phyloP scores from a whole-genome alignment of 768 basidiomycete species.

The Psilocybe azurescens region DNA sequence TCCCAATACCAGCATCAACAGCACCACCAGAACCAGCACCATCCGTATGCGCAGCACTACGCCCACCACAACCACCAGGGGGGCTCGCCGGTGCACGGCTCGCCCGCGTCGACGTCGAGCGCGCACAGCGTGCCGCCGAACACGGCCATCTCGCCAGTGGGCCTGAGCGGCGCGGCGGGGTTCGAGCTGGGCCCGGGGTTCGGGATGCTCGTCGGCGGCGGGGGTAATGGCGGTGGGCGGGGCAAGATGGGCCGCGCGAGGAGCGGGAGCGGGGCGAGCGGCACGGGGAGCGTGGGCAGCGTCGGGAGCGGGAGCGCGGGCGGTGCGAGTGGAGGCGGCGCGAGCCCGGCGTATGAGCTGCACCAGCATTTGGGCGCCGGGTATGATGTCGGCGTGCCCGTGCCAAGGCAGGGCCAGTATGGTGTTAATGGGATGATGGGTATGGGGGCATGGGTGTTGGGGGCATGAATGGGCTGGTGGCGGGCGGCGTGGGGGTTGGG shows the following conservation, averaged over 20 bases:
- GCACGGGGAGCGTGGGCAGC: background rate
- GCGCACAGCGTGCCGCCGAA: conserved; percentile 11
- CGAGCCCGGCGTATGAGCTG: conserved; percentile 25
- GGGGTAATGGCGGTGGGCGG: background rate
- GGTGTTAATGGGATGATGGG: conserved; percentile 7
- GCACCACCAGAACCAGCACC: background rate
- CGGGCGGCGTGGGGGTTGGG: background rate
- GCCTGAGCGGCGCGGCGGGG: conserved; percentile 5
- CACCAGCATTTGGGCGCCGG: background rate
- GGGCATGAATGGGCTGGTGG: too few species aligned
- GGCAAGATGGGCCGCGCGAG: conserved; percentile 2
- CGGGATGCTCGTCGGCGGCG: background rate
- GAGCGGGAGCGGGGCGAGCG: conserved; percentile 17
- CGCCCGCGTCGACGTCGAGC: conserved; percentile 15
- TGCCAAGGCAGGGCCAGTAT: background rate
- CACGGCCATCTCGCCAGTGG: conserved; percentile 15
- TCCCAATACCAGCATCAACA: background rate
- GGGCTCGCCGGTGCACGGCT: conserved; percentile 4
- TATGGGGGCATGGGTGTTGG: too few species aligned
- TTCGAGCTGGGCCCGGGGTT: conserved; percentile 9
- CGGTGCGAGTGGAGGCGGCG: conserved; percentile 1
- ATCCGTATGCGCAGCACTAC: background rate
- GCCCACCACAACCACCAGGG: background rate
- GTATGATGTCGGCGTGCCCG: conserved; percentile 9
- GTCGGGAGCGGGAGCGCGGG: conserved; percentile 6